Evolutionary conservation across 768 basidiomycete genomes (phyloP), one percentile per base, ranked within the genome.

Genomic region (Serpula lacrymans): DNA sequence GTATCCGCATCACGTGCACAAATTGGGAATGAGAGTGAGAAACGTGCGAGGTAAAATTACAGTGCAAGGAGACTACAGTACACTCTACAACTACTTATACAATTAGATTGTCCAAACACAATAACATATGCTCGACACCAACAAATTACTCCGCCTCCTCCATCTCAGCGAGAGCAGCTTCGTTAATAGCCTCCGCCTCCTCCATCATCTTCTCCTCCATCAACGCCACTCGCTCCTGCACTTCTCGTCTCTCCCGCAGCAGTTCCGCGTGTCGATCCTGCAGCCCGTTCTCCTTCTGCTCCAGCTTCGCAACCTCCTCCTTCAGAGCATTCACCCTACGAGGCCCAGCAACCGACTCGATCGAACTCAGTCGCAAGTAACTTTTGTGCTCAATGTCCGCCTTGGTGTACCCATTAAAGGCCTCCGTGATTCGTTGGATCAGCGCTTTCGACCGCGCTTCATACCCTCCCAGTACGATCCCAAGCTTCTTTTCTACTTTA

Each of bases 401-500:
- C 54, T 70, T 71, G 41, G 82, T 75, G 22, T 93, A 69, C 50
- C 84, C 84, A 24, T 77, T 78, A 58, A 89, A 90, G 1, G 80
- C 77, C 21, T 79, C 77, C 2, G 67, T 69, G 32, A 89, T 57
- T 2, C 82, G 80, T 59, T 77, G 80, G 12, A 73, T 62, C 3
- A 93, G 70, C 28, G 77, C 75, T 53, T 73, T 73, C 21, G 81
- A 80, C 8, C 94, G 80, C 27, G 76, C 74, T 56, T 88, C 79
- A 60, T 98, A 98, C 7, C 96, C 96, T n/a, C 93, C 93, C 3
- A 98, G 77, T 11, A 78, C 77, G 42, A 92, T 79, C 7, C 72
- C 75, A 8, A 98, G 77, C 61, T 92, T 95, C 77, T 93, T 96
- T 71, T 97, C 95, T 5, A 73, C 57, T 69, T 96, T 98, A 16